These are phyloP conservation scores for Berberis thunbergii DNA, from an alignment of 164 flowering plant genomes.

Conservation along the genomic window DNA sequence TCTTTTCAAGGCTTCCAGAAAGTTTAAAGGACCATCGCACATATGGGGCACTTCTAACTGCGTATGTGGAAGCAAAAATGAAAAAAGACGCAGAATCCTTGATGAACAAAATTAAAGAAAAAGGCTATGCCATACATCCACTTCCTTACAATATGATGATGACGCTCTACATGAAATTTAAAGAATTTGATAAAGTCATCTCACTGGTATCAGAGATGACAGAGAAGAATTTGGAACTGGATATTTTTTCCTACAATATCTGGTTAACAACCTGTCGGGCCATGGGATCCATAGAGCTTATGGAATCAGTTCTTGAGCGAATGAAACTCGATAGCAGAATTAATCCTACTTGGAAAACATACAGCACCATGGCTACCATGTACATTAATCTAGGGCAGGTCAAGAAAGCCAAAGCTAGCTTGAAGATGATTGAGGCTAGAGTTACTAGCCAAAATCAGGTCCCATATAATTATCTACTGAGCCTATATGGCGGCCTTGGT, in stretches of 20 bases:
- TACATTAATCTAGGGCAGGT: slow-evolving; percentile 47
- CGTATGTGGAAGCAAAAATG: slow-evolving; percentile 49
- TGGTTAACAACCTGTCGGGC: slow-evolving; percentile 73
- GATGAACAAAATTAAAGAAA: slow-evolving; percentile 35
- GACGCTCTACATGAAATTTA: slow-evolving; percentile 78
- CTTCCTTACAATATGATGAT: slow-evolving; percentile 88
- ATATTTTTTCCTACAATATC: slow-evolving; percentile 74
- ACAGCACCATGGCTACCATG: slow-evolving; percentile 76
- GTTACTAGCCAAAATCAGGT: slow-evolving; percentile 56
- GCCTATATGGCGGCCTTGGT: slow-evolving; percentile 59
- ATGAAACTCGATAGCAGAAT: slow-evolving; percentile 48
- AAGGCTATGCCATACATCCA: slow-evolving; percentile 41
- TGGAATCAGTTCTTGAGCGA: slow-evolving; percentile 63
- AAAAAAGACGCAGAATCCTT: slow-evolving; percentile 41
- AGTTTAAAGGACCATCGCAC: slow-evolving; percentile 49
- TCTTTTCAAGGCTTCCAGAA: slow-evolving; percentile 45
- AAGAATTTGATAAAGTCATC: slow-evolving; percentile 59
- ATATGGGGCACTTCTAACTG: slow-evolving; percentile 73
- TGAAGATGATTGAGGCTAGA: slow-evolving; percentile 57
- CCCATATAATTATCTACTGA: slow-evolving; percentile 74
- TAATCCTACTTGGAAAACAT: slow-evolving; percentile 80
- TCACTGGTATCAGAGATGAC: slow-evolving; percentile 55
- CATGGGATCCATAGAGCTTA: slow-evolving; percentile 46
- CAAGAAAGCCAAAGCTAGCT: slow-evolving; percentile 57
- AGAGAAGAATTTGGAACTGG: slow-evolving; percentile 42